Percentiles rank a stretch among this genome's conserved stretches.
Evolutionary conservation across 2,329 filamentous ascomycete genomes (phyloP).

Genomic region (Ophiostoma montium): DNA sequence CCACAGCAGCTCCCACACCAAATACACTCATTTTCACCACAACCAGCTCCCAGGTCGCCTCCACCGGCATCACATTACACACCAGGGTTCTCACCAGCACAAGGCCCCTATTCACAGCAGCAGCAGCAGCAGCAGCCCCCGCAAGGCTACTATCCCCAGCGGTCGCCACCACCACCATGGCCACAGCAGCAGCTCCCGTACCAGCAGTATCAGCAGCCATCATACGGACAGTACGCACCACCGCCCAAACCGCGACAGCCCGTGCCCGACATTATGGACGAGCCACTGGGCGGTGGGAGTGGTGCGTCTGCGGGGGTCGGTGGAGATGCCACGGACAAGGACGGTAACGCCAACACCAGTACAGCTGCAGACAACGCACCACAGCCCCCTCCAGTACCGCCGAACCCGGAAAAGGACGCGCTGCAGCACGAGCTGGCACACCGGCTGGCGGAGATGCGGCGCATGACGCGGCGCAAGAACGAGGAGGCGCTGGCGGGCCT

Average conservation of each 20-base stretch:
- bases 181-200: constrained; percentile 10
- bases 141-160: constrained; percentile 11
- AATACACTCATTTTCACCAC: background rate
- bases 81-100: background rate
- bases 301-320: constrained; percentile 19
- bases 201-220: constrained; percentile 18
- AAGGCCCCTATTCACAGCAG: background rate
- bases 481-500: constrained; percentile 61
- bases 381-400: constrained; percentile 71
- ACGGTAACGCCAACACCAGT: no score
- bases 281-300: constrained; percentile 29
- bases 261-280: constrained; percentile 43
- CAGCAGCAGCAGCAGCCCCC: background rate
- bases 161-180: constrained; percentile 3
- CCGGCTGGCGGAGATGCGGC: constrained; percentile 54
- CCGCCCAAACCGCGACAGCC: constrained; percentile 24
- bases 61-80: background rate
- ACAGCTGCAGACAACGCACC: constrained; percentile 12
- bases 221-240: constrained; percentile 15
- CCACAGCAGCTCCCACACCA: constrained; percentile 11
- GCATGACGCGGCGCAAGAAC: constrained; percentile 56
- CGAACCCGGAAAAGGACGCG: constrained; percentile 89
- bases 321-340: constrained; percentile 20
- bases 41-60: background rate
- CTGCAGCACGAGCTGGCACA: constrained; percentile 63